Percentiles rank a stretch among this genome's conserved stretches.
These are phyloP conservation scores for Monilinia polystroma DNA, from an alignment of 2,329 filamentous ascomycete species.

Conservation along the genomic window DNA sequence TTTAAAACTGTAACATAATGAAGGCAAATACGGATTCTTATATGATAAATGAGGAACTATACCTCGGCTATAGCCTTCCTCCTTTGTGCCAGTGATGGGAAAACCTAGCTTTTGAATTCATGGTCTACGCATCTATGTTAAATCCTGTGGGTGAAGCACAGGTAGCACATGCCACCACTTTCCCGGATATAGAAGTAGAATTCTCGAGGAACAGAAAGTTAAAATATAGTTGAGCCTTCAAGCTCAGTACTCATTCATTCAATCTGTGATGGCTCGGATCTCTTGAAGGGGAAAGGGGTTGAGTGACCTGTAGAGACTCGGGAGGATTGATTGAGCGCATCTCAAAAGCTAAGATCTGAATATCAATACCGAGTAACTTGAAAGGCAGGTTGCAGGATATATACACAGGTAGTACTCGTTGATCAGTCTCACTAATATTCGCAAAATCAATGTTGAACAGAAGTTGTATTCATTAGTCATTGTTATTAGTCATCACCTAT, in stretches of 20 bases:
- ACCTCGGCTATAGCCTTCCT: neutral
- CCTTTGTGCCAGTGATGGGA: neutral
- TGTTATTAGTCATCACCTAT: neutral
- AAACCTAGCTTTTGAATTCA: neutral
- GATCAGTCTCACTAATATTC: too few species aligned
- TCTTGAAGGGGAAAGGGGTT: neutral
- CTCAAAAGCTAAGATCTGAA: neutral
- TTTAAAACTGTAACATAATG: neutral
- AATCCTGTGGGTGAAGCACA: neutral
- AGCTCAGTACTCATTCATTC: too few species aligned
- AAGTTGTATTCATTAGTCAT: neutral
- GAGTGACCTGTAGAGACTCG: too few species aligned
- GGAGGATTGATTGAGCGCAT: neutral
- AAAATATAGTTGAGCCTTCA: neutral
- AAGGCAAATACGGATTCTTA: neutral
- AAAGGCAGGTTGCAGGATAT: neutral
- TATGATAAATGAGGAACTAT: neutral
- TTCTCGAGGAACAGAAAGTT: neutral
- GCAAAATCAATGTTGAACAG: too few species aligned
- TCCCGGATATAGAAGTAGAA: too few species aligned
- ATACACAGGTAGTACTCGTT: too few species aligned
- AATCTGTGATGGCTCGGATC: too few species aligned
- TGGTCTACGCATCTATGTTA: too few species aligned
- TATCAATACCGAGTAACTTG: neutral
- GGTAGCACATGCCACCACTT: neutral